phyloP scores from a whole-genome alignment of 1,284 basidiomycete species.

The Marasmius oreades region DNA sequence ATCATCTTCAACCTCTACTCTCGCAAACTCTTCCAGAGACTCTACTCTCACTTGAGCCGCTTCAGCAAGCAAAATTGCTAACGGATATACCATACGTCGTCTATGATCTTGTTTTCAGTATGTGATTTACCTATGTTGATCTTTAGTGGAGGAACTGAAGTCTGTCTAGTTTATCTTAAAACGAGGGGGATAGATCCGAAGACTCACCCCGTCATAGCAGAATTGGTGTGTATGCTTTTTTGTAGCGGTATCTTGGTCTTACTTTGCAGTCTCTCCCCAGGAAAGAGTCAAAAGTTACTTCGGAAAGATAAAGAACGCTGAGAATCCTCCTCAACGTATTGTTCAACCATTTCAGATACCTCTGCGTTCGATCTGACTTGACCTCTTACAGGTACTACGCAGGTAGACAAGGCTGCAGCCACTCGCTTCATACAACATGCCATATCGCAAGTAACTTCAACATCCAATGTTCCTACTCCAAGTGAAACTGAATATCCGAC shows the following conservation, averaged over 20 bases:
- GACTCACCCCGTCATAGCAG: slow-evolving; percentile 68
- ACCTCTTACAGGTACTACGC: slow-evolving; percentile 34
- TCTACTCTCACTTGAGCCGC: slow-evolving; percentile 56
- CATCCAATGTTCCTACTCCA: slow-evolving; percentile 5
- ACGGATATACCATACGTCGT: slow-evolving; percentile 73
- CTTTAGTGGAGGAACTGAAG: slow-evolving; percentile 1
- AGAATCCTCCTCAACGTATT: slow-evolving; percentile 62
- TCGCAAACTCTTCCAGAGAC: slow-evolving; percentile 64
- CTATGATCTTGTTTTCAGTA: slow-evolving; percentile 82
- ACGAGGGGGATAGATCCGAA: slow-evolving; percentile 73
- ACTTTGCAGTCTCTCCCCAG: slow-evolving; percentile 31
- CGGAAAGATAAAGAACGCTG: slow-evolving; percentile 72
- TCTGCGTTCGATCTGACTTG: slow-evolving; percentile 14
- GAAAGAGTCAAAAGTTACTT: slow-evolving; percentile 76
- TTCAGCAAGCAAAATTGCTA: slow-evolving; percentile 80
- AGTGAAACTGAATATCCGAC: slow-evolving; percentile 10
- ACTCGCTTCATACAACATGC: slow-evolving; percentile 79
- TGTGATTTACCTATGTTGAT: slow-evolving; percentile 23
- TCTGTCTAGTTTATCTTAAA: slow-evolving; percentile 67
- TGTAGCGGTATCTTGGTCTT: not conserved
- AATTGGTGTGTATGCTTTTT: slow-evolving; percentile 53
- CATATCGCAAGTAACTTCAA: slow-evolving; percentile 52
- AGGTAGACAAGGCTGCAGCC: slow-evolving; percentile 74
- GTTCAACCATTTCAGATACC: slow-evolving; percentile 6
- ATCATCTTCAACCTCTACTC: slow-evolving; percentile 58